phyloP scores from a whole-genome alignment of 1,139 yeast species.

The Suhomyces coccinellae region DNA sequence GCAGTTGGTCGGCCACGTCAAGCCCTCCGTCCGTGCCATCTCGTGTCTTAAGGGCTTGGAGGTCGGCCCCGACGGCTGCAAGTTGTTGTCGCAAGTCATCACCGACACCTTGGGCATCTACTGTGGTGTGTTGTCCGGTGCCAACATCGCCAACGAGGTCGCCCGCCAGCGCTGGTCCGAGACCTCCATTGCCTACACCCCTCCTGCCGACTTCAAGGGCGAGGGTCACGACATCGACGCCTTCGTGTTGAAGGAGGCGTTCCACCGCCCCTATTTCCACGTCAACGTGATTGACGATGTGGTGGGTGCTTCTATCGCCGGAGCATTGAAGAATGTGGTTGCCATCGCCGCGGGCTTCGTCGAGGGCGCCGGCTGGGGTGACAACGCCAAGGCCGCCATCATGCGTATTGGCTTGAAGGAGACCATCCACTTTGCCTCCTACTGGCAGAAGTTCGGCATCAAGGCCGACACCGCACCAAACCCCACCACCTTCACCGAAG shows the following conservation, averaged over 20 bases:
- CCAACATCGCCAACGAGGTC: slow-evolving; percentile 51
- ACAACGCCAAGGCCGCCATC: slow-evolving; percentile 51
- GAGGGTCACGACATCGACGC: slow-evolving; percentile 45
- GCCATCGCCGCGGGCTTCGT: slow-evolving; percentile 52
- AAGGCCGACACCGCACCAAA: slow-evolving; percentile 63
- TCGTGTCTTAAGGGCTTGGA: slow-evolving; percentile 52
- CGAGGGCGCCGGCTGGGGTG: slow-evolving; percentile 54
- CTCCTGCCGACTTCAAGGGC: slow-evolving; percentile 43
- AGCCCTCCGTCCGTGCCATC: slow-evolving; percentile 43
- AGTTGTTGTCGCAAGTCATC: slow-evolving; percentile 45
- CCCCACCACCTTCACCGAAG: slow-evolving; percentile 81
- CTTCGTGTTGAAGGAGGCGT: slow-evolving; percentile 41
- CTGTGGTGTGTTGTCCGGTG: slow-evolving; percentile 52
- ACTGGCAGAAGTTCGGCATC: slow-evolving; percentile 66
- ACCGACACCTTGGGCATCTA: slow-evolving; percentile 45
- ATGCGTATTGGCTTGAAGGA: slow-evolving; percentile 51
- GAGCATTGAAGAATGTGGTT: slow-evolving; percentile 50
- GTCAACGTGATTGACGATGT: slow-evolving; percentile 50
- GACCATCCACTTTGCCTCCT: slow-evolving; percentile 47
- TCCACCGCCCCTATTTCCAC: slow-evolving; percentile 52
- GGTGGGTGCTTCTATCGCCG: slow-evolving; percentile 52
- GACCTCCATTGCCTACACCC: slow-evolving; percentile 46
- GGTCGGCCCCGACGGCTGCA: slow-evolving; percentile 47
- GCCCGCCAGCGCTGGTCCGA: slow-evolving; percentile 52
- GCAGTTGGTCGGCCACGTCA: slow-evolving; percentile 41